Percentiles rank a stretch among this genome's conserved stretches.
phyloP scores from a whole-genome alignment of 768 basidiomycete genomes.

The Collybia sordida region DNA sequence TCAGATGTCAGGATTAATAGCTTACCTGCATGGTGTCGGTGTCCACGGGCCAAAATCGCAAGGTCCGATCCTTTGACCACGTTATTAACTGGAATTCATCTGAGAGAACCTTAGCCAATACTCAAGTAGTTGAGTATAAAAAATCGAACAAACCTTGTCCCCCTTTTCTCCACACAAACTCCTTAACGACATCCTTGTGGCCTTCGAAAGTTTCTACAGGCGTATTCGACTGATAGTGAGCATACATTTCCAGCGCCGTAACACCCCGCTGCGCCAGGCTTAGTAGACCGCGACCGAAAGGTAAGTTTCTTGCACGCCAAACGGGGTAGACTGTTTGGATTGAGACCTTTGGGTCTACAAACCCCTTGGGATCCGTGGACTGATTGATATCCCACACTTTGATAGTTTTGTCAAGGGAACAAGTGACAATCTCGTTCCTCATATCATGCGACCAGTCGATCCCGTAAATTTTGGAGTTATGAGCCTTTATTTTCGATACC shows the following conservation, averaged over 20 bases:
- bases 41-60: constrained; percentile 89
- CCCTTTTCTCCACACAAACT: constrained; percentile 93
- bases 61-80: constrained; percentile 85
- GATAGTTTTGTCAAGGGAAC: constrained; percentile 91
- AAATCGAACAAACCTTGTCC: constrained; percentile 40
- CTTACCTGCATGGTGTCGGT: constrained; percentile 64
- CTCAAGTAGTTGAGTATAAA: neutral
- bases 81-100: constrained; percentile 63
- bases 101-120: constrained; percentile 5
- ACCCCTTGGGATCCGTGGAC: neutral
- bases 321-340: constrained; percentile 87
- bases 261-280: constrained; percentile 88
- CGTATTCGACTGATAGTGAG: constrained; percentile 30
- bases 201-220: constrained; percentile 82
- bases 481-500: constrained; percentile 71
- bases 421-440: constrained; percentile 85
- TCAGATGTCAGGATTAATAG: constrained; percentile 6
- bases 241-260: constrained; percentile 84
- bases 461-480: constrained; percentile 92
- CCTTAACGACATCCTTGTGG: constrained; percentile 92
- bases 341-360: constrained; percentile 39
- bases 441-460: constrained; percentile 90
- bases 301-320: constrained; percentile 90
- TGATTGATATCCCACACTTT: constrained; percentile 76
- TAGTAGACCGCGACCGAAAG: constrained; percentile 88